Evolutionary conservation across 257 asterid genomes (phyloP).

Genomic region (Solanum boliviense): DNA sequence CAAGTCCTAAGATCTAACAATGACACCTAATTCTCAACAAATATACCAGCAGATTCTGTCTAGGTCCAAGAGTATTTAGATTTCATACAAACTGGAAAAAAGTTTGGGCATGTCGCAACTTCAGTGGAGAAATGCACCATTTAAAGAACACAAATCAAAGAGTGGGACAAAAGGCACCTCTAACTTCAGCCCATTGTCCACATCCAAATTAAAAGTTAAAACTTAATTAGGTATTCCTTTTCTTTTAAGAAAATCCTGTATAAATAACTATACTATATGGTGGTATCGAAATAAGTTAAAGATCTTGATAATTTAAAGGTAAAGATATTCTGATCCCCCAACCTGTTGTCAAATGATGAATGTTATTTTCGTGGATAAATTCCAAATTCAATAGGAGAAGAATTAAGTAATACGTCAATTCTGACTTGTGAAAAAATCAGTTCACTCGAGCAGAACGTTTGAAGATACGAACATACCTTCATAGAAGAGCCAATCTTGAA

Average conservation of each 20-base stretch:
- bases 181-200: not conserved
- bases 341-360: not conserved
- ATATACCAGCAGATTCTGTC: not conserved
- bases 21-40: not conserved
- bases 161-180: not conserved
- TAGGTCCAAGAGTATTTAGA: not conserved
- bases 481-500: conserved; percentile 55
- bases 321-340: no score
- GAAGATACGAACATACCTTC: conserved; percentile 30
- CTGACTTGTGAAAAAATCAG: not conserved
- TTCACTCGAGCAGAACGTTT: not conserved
- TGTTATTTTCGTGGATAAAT: not conserved
- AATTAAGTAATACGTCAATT: not conserved
- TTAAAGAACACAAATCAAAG: not conserved
- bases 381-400: not conserved
- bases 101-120: not conserved
- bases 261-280: not conserved
- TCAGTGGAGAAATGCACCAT: not conserved
- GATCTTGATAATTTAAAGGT: not conserved
- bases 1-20: not conserved
- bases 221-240: not conserved
- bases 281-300: not conserved
- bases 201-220: not conserved
- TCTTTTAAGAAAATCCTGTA: not conserved
- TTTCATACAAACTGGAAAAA: not conserved